Percentiles rank a stretch among this genome's conserved stretches.
These are phyloP conservation scores for Neonothopanus nambi DNA, from an alignment of 1,284 basidiomycete species.

Conservation along the genomic window DNA sequence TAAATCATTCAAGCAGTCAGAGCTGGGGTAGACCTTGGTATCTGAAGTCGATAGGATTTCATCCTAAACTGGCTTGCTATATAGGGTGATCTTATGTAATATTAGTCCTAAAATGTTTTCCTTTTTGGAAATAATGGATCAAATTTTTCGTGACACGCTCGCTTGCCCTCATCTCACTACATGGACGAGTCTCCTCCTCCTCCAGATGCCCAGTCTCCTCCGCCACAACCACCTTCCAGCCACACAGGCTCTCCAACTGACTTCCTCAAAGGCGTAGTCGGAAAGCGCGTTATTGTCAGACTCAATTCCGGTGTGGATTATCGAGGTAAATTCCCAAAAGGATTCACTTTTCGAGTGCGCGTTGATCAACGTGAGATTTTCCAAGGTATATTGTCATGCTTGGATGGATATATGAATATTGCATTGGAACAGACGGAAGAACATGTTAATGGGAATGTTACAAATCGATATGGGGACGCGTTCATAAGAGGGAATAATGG, in stretches of 20 bases:
- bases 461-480: slow-evolving; percentile 91
- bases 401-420: slow-evolving; percentile 99
- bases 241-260: slow-evolving; percentile 81
- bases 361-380: not conserved
- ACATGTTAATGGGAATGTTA: slow-evolving; percentile 83
- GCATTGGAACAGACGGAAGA: slow-evolving; percentile 97
- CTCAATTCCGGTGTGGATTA: slow-evolving; percentile 98
- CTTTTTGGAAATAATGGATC: too few species aligned
- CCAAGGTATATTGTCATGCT: slow-evolving; percentile 58
- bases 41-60: too few species aligned
- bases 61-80: too few species aligned
- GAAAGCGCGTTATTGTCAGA: slow-evolving; percentile 91
- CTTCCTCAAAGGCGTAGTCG: slow-evolving; percentile 92
- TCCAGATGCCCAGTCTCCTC: slow-evolving; percentile 35
- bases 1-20: too few species aligned
- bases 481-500: slow-evolving; percentile 98
- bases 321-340: slow-evolving; percentile 60
- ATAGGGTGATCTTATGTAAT: too few species aligned
- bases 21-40: too few species aligned
- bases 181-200: slow-evolving; percentile 39
- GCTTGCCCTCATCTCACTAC: not conserved
- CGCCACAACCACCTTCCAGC: slow-evolving; percentile 52
- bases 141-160: not conserved
- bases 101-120: too few species aligned
- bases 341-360: slow-evolving; percentile 11